phyloP scores from a whole-genome alignment of 495 filamentous ascomycete genomes.

The Neurospora terricola region DNA sequence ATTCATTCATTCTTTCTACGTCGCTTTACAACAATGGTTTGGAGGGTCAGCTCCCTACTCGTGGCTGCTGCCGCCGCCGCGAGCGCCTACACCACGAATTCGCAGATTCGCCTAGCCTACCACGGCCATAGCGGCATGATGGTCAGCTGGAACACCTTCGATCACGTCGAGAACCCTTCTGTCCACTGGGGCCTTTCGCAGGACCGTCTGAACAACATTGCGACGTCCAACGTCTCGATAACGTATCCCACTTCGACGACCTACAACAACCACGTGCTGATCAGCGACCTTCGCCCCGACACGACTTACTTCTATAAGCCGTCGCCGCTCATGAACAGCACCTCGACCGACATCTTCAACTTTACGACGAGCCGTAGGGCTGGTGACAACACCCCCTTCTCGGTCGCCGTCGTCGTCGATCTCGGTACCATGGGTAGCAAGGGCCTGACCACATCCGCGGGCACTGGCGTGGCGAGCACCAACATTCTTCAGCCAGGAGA shows the following conservation, averaged over 20 bases:
- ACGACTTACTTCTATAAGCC: constrained; percentile 43
- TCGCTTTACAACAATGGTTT: background rate
- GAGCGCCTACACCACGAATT: background rate
- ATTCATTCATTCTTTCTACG: background rate
- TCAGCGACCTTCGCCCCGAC: constrained; percentile 33
- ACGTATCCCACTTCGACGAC: constrained; percentile 43
- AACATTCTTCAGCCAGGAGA: constrained; percentile 22
- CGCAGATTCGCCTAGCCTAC: background rate
- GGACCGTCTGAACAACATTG: constrained; percentile 14
- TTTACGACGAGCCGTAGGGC: constrained; percentile 19
- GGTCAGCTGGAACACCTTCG: constrained; percentile 43
- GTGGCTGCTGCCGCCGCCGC: background rate
- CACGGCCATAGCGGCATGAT: constrained; percentile 11
- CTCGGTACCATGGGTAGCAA: constrained; percentile 35
- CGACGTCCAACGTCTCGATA: constrained; percentile 29
- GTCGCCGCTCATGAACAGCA: background rate
- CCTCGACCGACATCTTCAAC: constrained; percentile 3
- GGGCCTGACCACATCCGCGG: constrained; percentile 19
- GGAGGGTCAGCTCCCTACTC: background rate
- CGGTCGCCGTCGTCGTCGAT: constrained; percentile 41
- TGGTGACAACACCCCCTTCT: constrained; percentile 38
- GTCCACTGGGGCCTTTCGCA: constrained; percentile 33
- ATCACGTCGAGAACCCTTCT: constrained; percentile 26
- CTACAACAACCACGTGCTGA: constrained; percentile 38
- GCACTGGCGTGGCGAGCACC: constrained; percentile 13